Evolutionary conservation across 345 rosid genomes (phyloP), one percentile per base, ranked within the genome.

Genomic region (Corchorus olitorius): DNA sequence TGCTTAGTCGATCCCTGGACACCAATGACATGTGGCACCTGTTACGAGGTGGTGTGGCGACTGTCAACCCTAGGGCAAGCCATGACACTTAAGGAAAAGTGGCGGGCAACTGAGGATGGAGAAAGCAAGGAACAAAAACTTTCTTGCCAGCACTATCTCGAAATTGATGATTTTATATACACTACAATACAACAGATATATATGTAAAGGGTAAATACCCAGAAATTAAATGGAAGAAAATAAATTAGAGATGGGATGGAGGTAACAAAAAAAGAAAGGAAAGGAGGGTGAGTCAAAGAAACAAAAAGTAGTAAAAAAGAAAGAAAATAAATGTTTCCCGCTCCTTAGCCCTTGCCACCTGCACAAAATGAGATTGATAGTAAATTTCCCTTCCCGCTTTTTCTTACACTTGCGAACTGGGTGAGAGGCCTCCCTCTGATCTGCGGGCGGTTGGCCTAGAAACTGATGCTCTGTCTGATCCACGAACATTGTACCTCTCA

Each of bases 401-500:
- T 61, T 70, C 70, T 75, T 84, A 81, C 19, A 80, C 49, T 82
- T 88, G 91, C 62, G 91, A 87, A 68, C 84, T 76, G 0, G 89
- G 82, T 48, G 90, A 83, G 78, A 85, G 67, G 66, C 82, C 85
- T 61, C 90, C 89, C 80, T 89, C 93, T 5, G 93, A 82, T 83
- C 88, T 82, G 17, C 89, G 81, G 0, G 82, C 85, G 16, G 83
- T 80, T 79, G 83, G 90, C 65, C 91, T 81, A 70, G 91, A 75
- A 48, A 82, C 86, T 22, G 95, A 86, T 75, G 92, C 70, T 78
- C 87, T 92, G 54, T 96, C 97, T 7, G 93, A 81, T 66, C 92
- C 94, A 1, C 91, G 88, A 39, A 96, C 94, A 65, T 92, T 92
- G 82, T 93, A 92, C 79, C 79, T 85, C 71, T 89, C 94, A n/a